Percentiles rank a stretch among this genome's conserved stretches.
phyloP scores from a whole-genome alignment of 441 rosid species.

The Sinapis alba region DNA sequence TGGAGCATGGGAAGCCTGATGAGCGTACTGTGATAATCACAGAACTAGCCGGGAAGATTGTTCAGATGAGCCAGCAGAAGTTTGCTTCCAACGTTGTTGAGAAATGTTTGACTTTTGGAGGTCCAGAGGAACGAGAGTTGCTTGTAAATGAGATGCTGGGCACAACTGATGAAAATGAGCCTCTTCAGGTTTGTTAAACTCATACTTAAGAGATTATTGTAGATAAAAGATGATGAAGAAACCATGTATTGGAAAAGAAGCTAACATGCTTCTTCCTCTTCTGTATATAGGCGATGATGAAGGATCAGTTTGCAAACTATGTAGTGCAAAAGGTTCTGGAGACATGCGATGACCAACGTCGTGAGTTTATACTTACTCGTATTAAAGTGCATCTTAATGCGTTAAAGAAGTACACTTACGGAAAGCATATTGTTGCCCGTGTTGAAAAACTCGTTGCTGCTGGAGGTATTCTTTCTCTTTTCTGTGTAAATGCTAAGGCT shows the following conservation, averaged over 20 bases:
- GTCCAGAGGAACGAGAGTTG: constrained; percentile 62
- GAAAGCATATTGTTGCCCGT: constrained; percentile 95
- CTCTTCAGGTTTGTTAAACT: constrained; percentile 71
- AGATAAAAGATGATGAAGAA: neutral
- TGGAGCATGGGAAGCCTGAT: constrained; percentile 83
- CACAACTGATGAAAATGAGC: constrained; percentile 83
- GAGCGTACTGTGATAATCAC: constrained; percentile 76
- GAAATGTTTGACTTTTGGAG: constrained; percentile 86
- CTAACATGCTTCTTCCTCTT: neutral
- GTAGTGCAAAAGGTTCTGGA: constrained; percentile 94
- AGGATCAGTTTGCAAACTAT: too few relatives aligned
- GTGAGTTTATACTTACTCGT: constrained; percentile 86
- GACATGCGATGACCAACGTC: constrained; percentile 90
- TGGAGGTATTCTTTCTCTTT: constrained; percentile 60
- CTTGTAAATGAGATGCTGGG: constrained; percentile 91
- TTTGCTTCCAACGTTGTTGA: constrained; percentile 90
- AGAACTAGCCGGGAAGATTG: constrained; percentile 84
- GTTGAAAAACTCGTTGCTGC: constrained; percentile 98
- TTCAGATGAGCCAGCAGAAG: too few relatives aligned
- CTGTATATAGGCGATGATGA: constrained; percentile 88
- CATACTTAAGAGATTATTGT: neutral
- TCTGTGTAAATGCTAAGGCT: neutral
- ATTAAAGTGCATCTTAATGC: constrained; percentile 92
- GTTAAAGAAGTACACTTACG: constrained; percentile 93
- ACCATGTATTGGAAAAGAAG: neutral